phyloP scores from a whole-genome alignment of 179 eudicot species.

The Vitellaria paradoxa region DNA sequence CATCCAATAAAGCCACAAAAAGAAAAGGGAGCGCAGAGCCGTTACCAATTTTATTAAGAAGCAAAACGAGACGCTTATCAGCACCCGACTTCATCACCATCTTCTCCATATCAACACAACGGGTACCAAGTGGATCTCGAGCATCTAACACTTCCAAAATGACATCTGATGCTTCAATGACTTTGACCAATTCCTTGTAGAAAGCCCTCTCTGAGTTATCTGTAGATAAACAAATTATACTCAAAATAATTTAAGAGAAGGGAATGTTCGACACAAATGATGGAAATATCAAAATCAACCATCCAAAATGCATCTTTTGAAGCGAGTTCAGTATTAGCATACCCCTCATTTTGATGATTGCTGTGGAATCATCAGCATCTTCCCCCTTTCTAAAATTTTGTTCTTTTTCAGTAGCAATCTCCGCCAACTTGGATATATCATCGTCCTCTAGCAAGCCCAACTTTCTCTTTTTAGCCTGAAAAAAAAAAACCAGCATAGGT shows the following conservation, averaged over 20 bases:
- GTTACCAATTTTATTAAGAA: constrained; percentile 90
- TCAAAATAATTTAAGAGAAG: not conserved
- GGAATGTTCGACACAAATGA: not conserved
- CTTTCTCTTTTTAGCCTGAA: constrained; percentile 77
- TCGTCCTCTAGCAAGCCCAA: constrained; percentile 66
- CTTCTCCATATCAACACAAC: constrained; percentile 88
- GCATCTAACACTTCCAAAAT: constrained; percentile 97
- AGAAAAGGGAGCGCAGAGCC: not conserved
- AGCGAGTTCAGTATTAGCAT: constrained; percentile 14
- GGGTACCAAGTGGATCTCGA: constrained; percentile 95
- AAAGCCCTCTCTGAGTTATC: constrained; percentile 81
- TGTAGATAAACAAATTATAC: constrained; percentile 21
- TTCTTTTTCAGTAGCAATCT: constrained; percentile 23
- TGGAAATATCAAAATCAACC: not conserved
- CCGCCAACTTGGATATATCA: constrained; percentile 31
- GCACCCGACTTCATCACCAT: constrained; percentile 79
- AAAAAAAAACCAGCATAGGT: not conserved
- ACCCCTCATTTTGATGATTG: constrained; percentile 51
- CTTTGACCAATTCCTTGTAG: constrained; percentile 94
- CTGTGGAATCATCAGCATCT: constrained; percentile 24
- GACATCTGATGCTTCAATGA: constrained; percentile 92
- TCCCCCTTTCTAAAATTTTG: constrained; percentile 33
- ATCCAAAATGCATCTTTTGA: not conserved
- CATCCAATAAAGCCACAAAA: not conserved
- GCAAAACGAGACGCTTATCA: constrained; percentile 87